Percentiles rank a stretch among this genome's conserved stretches.
phyloP scores from a whole-genome alignment of 495 filamentous ascomycete species.

The Penicillium psychrofluorescens region DNA sequence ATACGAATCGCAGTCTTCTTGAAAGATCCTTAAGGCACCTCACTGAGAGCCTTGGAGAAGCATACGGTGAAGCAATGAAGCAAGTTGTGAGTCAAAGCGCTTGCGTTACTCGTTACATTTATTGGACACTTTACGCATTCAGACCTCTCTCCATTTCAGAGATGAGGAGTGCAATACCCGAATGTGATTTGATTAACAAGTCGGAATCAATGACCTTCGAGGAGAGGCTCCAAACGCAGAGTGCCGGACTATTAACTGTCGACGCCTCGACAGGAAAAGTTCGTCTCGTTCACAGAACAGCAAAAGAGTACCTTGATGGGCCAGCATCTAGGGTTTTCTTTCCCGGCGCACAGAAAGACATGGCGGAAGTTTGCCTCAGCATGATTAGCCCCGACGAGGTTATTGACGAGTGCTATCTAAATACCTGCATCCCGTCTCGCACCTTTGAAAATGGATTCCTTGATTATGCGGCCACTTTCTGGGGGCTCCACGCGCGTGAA shows the following conservation, averaged over 20 bases:
- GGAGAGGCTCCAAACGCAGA: slow-evolving; percentile 8
- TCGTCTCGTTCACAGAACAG: slow-evolving; percentile 23
- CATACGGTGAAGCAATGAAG: slow-evolving; percentile 29
- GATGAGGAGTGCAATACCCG: slow-evolving; percentile 11
- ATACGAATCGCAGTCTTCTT: slow-evolving; percentile 12
- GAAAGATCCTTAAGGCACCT: slow-evolving; percentile 21
- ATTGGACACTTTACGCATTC: slow-evolving; percentile 22
- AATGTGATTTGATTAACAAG: not conserved
- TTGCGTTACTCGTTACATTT: slow-evolving; percentile 16
- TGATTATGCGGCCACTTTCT: slow-evolving; percentile 21
- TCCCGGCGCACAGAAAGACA: slow-evolving; percentile 21
- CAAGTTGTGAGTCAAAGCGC: slow-evolving; percentile 17
- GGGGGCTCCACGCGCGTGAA: slow-evolving; percentile 24
- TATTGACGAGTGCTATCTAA: slow-evolving; percentile 27
- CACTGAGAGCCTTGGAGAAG: slow-evolving; percentile 22
- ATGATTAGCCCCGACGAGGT: slow-evolving; percentile 23
- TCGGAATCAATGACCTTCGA: slow-evolving; percentile 9
- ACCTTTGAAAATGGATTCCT: slow-evolving; percentile 6
- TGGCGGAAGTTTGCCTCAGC: slow-evolving; percentile 23
- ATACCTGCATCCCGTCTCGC: slow-evolving; percentile 2
- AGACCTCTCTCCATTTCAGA: slow-evolving; percentile 21
- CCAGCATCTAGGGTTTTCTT: slow-evolving; percentile 26
- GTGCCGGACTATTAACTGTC: slow-evolving; percentile 17
- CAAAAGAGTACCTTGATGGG: slow-evolving; percentile 24
- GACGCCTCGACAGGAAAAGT: slow-evolving; percentile 19